Base-by-base conservation (phyloP, 441 rosid genomes). In the Gossypium lobatum region DNA sequence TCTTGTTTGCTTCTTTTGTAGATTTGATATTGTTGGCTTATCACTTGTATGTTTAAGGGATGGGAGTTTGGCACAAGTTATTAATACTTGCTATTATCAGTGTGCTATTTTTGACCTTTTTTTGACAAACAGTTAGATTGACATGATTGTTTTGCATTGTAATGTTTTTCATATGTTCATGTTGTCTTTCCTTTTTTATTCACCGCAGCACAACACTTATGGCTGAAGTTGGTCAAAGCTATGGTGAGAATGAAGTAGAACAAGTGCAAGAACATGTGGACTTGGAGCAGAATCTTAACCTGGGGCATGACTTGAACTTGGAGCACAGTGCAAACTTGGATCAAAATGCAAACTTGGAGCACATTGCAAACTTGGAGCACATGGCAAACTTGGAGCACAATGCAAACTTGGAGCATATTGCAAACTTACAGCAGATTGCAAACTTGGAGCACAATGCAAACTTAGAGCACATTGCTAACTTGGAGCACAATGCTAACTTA, bases 161-260 rank as follows among this genome's bases (percentile, higher is more conserved):
- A 39, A 0, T 42, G n/a, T 4, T 57, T 16, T 59, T 58, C 54
- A 57, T 18, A 14, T 18, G 62, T 28, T 71, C 3, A 13, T 34
- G 13, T n/a, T 26, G 72, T 31, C 8, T 64, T 34, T n/a, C 11
- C 14, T 25, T 60, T 70, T 52, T 42, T 25, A 25, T 64, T 73
- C 18, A 5, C 23, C 42, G 0, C 78, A 79, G 86, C 37, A 69
- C 74, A 77, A 50, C 23, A 50, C n/a, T 58, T 1, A 88, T 88
- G 93, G 85, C 82, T 76, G 76, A 65, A 54, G 71, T 37, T 55
- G 76, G 55, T 37, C 76, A 64, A 54, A 37, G 55, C 64, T 64
- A 13, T 73, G 21, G 39, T 6, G 42, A 53, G n/a, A 63, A 50
- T 53, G 76, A 50, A 2, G 76, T 63, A 37, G 70, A 31, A 31